Evolutionary conservation across 345 rosid genomes (phyloP), one percentile per base, ranked within the genome.

Genomic region (Iberis pinnata): DNA sequence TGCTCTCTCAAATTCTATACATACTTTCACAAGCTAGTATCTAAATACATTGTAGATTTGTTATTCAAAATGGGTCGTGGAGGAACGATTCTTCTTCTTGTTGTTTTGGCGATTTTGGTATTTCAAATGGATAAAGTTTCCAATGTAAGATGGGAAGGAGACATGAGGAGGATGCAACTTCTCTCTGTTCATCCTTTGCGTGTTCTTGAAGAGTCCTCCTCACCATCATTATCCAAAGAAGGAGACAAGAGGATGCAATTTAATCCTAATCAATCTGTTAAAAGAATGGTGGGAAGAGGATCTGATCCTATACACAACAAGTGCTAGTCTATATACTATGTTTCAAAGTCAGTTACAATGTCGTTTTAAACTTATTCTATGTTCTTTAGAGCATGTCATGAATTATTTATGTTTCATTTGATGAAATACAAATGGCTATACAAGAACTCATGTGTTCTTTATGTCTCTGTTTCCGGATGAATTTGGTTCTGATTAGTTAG

Each of bases 301-400:
- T 83, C 98, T 0, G 86, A 89, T 68, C 97, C 97, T 36, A 89
- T 89, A 56, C 96, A 82, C 76, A 88, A 88, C 79, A 78, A 63
- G 69, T 74, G 82, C 62, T 82, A 72, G n/a, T n/a, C n/a, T n/a
- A n/a, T n/a, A n/a, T n/a, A n/a, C n/a, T n/a, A n/a, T n/a, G n/a
- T n/a, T n/a, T n/a, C n/a, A n/a, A n/a, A n/a, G n/a, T n/a, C n/a
- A n/a, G n/a, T n/a, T n/a, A n/a, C n/a, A n/a, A n/a, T n/a, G n/a
- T n/a, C n/a, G n/a, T n/a, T n/a, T n/a, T n/a, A n/a, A n/a, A n/a
- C n/a, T n/a, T n/a, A n/a, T n/a, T n/a, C n/a, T n/a, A n/a, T n/a
- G n/a, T n/a, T n/a, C n/a, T n/a, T n/a, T n/a, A n/a, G n/a, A n/a
- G n/a, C n/a, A n/a, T n/a, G n/a, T n/a, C n/a, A n/a, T n/a, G n/a